phyloP scores from a whole-genome alignment of 768 basidiomycete genomes.

The Daedaleopsis nitida region DNA sequence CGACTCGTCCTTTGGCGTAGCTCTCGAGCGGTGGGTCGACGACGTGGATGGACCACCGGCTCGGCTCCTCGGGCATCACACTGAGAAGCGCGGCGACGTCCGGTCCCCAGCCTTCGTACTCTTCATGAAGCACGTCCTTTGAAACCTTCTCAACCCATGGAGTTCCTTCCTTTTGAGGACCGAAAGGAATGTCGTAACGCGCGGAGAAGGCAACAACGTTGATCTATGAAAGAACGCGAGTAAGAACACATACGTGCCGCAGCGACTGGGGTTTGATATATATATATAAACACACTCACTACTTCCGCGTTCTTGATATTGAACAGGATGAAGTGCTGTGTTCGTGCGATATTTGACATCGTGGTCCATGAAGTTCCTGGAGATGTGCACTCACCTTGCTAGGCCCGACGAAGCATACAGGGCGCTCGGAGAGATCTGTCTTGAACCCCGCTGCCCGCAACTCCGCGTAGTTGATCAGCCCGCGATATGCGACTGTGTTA shows the following conservation, averaged over 20 bases:
- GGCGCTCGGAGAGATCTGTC: conserved; percentile 35
- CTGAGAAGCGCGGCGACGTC: conserved; percentile 44
- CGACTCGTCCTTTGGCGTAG: conserved; percentile 46
- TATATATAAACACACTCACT: conserved; percentile 31
- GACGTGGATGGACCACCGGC: conserved; percentile 56
- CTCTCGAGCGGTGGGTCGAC: conserved; percentile 46
- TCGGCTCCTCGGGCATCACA: conserved; percentile 43
- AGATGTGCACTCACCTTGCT: conserved; percentile 39
- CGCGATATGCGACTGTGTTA: conserved; percentile 51
- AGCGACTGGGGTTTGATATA: background rate
- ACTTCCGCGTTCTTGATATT: conserved; percentile 46
- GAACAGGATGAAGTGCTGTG: conserved; percentile 55
- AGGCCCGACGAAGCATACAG: conserved; percentile 45
- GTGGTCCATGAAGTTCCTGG: background rate
- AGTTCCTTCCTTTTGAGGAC: conserved; percentile 8
- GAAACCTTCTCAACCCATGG: conserved; percentile 45
- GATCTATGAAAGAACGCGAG: conserved; percentile 22
- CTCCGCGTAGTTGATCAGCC: conserved; percentile 42
- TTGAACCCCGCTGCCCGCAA: conserved; percentile 45
- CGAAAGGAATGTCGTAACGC: conserved; percentile 29
- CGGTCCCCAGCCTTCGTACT: conserved; percentile 47
- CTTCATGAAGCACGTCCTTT: conserved; percentile 42
- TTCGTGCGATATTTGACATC: too few species aligned
- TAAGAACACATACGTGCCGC: background rate
- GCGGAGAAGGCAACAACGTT: conserved; percentile 50